phyloP scores from a whole-genome alignment of 2,329 filamentous ascomycete species.

The Sordariomycetes sp. region DNA sequence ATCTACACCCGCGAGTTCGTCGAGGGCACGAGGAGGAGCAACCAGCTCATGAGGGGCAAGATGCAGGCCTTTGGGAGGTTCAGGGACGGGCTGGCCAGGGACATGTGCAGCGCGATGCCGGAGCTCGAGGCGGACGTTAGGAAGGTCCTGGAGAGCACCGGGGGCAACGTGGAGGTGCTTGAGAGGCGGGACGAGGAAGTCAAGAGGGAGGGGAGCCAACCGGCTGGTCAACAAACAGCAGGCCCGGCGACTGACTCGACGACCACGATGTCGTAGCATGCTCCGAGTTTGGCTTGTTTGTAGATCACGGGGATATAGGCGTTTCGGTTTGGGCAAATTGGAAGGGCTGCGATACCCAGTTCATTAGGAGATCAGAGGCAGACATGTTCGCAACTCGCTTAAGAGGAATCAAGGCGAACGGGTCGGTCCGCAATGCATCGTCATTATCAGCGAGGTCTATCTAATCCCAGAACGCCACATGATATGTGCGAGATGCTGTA shows the following conservation, averaged over 20 bases:
- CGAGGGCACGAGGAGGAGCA: conserved; percentile 55
- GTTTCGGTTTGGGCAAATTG: too few species aligned
- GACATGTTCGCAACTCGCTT: background rate
- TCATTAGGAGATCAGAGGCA: background rate
- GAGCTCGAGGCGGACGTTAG: conserved; percentile 47
- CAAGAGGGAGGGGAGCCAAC: background rate
- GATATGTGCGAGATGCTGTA: background rate
- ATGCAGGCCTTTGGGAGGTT: conserved; percentile 50
- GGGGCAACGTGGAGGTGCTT: too few species aligned
- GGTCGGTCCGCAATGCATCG: background rate
- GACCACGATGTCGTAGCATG: background rate
- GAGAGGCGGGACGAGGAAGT: background rate
- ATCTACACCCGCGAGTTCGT: conserved; percentile 69
- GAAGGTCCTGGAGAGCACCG: conserved; percentile 38
- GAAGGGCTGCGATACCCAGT: too few species aligned
- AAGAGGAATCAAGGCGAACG: background rate
- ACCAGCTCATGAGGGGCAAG: conserved; percentile 60
- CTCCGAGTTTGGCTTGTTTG: too few species aligned
- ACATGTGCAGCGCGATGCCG: conserved; percentile 49
- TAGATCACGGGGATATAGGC: too few species aligned
- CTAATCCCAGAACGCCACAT: conserved; percentile 1
- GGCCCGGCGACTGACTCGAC: background rate
- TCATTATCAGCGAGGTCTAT: conserved; percentile 12
- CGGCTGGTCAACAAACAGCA: background rate
- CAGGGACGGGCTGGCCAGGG: conserved; percentile 50